phyloP scores from a whole-genome alignment of 164 flowering plant genomes.

The Paratinospora sagittata region DNA sequence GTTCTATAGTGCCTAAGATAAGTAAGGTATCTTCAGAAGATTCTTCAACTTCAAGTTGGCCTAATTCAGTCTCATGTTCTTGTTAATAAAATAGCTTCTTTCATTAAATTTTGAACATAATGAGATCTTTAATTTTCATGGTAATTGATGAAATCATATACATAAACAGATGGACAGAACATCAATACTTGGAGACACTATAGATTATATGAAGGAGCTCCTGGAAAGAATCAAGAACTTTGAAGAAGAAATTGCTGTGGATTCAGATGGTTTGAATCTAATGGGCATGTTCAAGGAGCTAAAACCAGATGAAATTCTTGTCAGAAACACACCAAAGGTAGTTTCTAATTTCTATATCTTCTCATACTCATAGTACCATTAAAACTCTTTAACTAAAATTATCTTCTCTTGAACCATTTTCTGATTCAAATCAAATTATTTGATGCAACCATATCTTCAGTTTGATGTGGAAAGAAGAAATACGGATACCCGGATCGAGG shows the following conservation, averaged over 20 bases:
- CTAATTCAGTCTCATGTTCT: background rate
- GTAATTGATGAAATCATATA: background rate
- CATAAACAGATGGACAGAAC: conserved; percentile 84
- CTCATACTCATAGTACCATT: background rate
- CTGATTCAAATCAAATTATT: background rate
- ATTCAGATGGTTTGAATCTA: conserved; percentile 31
- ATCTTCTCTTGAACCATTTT: background rate
- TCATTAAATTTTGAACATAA: background rate
- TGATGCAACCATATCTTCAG: conserved; percentile 29
- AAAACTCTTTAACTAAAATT: background rate
- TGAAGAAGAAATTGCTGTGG: conserved; percentile 49
- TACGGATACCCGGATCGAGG: conserved; percentile 54
- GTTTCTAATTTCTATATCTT: background rate
- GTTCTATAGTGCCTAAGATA: conserved; percentile 94
- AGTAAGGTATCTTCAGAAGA: conserved; percentile 58
- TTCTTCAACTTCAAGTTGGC: background rate
- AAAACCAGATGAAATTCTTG: conserved; percentile 51
- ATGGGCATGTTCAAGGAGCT: conserved; percentile 45
- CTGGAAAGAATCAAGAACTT: conserved; percentile 57
- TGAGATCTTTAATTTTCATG: background rate
- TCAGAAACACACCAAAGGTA: conserved; percentile 83
- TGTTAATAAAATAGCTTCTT: background rate
- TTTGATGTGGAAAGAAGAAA: conserved; percentile 73
- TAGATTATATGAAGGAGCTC: conserved; percentile 88
- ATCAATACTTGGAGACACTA: conserved; percentile 88